Percentiles rank a stretch among this genome's conserved stretches.
phyloP scores from a whole-genome alignment of 177 flowering plant species.

The Vitis hybrid region DNA sequence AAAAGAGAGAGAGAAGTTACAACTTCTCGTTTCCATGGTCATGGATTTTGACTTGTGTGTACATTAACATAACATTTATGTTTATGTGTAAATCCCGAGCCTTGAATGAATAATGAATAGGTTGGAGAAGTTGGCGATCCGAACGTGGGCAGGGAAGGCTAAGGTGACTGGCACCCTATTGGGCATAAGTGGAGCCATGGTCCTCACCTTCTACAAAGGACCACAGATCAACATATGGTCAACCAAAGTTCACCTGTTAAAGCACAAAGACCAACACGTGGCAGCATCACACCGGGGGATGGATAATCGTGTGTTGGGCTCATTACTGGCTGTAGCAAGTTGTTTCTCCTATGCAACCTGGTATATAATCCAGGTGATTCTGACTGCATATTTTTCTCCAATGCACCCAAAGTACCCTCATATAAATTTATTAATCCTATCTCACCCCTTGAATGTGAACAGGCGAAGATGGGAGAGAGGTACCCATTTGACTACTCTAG shows the following conservation, averaged over 20 bases:
- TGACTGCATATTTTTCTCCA: too few relatives aligned
- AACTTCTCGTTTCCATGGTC: too few relatives aligned
- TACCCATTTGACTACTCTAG: constrained; percentile 48
- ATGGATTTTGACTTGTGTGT: too few relatives aligned
- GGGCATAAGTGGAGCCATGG: constrained; percentile 58
- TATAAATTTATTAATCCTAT: too few relatives aligned
- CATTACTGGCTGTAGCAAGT: constrained; percentile 33
- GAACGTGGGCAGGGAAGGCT: constrained; percentile 31
- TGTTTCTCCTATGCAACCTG: constrained; percentile 40
- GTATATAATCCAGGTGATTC: constrained; percentile 55
- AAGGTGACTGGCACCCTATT: constrained; percentile 49
- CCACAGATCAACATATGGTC: constrained; percentile 36
- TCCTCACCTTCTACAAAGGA: constrained; percentile 56
- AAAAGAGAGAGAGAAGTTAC: too few relatives aligned
- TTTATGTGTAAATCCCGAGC: too few relatives aligned
- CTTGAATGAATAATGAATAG: constrained; percentile 9
- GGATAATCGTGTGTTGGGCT: constrained; percentile 19
- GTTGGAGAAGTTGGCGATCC: constrained; percentile 30
- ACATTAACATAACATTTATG: too few relatives aligned
- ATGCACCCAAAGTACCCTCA: too few relatives aligned
- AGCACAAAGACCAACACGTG: not conserved
- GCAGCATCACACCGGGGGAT: too few relatives aligned
- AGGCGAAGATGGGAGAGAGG: constrained; percentile 45
- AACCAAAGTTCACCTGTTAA: constrained; percentile 25
- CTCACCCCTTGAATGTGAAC: not conserved